Evolutionary conservation across 192 early-diverging fungal genomes (phyloP).

Genomic region (Backusella australiensis): DNA sequence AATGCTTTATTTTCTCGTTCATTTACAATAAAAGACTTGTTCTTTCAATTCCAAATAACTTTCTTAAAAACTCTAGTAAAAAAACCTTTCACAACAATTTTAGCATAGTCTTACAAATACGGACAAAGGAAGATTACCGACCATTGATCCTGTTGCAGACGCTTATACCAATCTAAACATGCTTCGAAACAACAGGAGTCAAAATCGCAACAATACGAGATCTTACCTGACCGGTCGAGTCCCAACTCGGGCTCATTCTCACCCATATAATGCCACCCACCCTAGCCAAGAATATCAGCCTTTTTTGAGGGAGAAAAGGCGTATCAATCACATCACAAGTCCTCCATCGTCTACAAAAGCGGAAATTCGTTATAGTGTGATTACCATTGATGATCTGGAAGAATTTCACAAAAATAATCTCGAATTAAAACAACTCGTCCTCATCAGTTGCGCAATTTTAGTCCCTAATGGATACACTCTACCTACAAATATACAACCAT

Average conservation of each 20-base stretch:
- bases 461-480: not conserved
- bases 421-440: not conserved
- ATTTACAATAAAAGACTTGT: not conserved
- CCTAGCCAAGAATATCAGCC: not conserved
- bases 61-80: no score
- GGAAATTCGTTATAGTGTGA: not conserved
- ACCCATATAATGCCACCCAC: not conserved
- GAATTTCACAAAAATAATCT: not conserved
- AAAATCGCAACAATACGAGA: not conserved
- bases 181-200: no score
- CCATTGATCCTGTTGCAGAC: no score
- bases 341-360: not conserved
- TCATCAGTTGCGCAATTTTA: not conserved
- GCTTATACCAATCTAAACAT: no score
- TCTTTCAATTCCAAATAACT: no score
- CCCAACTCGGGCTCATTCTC: no score
- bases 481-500: not conserved
- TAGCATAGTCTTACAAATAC: not conserved
- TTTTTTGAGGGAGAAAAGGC: not conserved
- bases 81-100: not conserved
- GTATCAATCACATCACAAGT: not conserved
- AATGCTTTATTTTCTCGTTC: not conserved
- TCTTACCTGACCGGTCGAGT: no score
- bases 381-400: not conserved
- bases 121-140: no score